Conservation (phyloP, 2,329 filamentous ascomycete species). For the Lecanicillium sp. region DNA sequence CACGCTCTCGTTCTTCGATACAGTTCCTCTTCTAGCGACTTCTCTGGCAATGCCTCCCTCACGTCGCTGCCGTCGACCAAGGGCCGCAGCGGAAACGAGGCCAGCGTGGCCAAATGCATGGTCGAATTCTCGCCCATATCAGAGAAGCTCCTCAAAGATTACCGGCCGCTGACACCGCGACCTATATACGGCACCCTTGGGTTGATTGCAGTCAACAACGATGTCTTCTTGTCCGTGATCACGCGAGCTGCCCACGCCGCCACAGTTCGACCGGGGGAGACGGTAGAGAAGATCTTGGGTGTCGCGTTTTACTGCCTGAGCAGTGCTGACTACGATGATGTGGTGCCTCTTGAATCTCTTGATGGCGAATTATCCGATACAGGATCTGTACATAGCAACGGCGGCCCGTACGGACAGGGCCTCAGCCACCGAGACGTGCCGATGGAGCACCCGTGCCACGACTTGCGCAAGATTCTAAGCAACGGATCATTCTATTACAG, state of each 20-base stretch:
- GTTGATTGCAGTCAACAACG: slow-evolving; percentile 71
- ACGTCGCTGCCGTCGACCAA: slow-evolving; percentile 41
- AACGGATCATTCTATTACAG: slow-evolving; percentile 98
- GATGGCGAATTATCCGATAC: slow-evolving; percentile 41
- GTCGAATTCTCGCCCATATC: slow-evolving; percentile 71
- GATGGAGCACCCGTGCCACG: slow-evolving; percentile 80
- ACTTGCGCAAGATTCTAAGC: slow-evolving; percentile 83
- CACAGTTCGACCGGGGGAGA: slow-evolving; percentile 77
- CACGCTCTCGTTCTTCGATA: slow-evolving; percentile 82
- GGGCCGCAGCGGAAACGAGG: slow-evolving; percentile 29
- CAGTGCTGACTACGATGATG: slow-evolving; percentile 75
- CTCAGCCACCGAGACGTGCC: slow-evolving; percentile 60
- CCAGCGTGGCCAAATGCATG: slow-evolving; percentile 60
- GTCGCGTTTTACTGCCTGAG: slow-evolving; percentile 94
- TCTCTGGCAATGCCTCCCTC: slow-evolving; percentile 49
- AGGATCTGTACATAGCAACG: slow-evolving; percentile 38
- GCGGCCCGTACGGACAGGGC: slow-evolving; percentile 26
- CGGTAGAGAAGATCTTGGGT: slow-evolving; percentile 73
- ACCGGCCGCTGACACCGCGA: slow-evolving; percentile 64
- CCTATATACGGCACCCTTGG: slow-evolving; percentile 81
- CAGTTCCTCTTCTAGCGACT: slow-evolving; percentile 55
- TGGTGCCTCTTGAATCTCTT: slow-evolving; percentile 47
- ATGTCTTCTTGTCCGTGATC: slow-evolving; percentile 88
- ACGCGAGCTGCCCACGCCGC: slow-evolving; percentile 72
- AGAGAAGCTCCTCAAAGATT: slow-evolving; percentile 62